Evolutionary conservation across 2,329 filamentous ascomycete genomes (phyloP).

Genomic region (Colletotrichum noveboracense): DNA sequence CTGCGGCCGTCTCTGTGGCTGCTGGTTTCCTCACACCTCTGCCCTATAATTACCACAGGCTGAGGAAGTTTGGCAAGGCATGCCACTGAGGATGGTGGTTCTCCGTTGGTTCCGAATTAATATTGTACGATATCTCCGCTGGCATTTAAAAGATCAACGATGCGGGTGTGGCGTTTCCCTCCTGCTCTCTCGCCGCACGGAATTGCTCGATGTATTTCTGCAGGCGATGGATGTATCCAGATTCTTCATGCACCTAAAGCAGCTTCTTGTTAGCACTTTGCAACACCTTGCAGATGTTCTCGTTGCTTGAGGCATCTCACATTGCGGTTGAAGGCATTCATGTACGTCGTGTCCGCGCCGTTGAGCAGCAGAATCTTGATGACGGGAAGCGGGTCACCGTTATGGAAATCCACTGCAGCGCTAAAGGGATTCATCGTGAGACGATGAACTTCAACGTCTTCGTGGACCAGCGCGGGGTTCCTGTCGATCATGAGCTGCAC

Average conservation of each 20-base stretch:
- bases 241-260: neutral
- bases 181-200: neutral
- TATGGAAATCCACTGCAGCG: neutral
- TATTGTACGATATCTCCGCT: neutral
- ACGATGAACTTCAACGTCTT: neutral
- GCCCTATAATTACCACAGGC: constrained; percentile 57
- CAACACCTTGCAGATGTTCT: rapidly evolving
- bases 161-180: neutral
- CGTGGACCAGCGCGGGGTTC: neutral
- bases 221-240: neutral
- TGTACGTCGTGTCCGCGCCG: neutral
- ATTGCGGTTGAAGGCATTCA: neutral
- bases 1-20: constrained; percentile 47
- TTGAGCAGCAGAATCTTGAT: neutral
- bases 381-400: neutral
- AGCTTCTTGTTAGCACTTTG: neutral
- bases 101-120: neutral
- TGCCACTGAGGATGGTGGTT: constrained; percentile 36
- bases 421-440: neutral
- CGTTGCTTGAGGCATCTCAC: neutral
- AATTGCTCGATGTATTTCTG: neutral
- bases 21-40: constrained; percentile 55
- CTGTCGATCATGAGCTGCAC: neutral
- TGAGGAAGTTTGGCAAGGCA: constrained; percentile 53
- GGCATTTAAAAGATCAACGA: neutral